A percentile compares a stretch with the other conserved stretches of the same genome.
phyloP scores from a whole-genome alignment of 2,329 filamentous ascomycete genomes.

The Venturia effusa region DNA sequence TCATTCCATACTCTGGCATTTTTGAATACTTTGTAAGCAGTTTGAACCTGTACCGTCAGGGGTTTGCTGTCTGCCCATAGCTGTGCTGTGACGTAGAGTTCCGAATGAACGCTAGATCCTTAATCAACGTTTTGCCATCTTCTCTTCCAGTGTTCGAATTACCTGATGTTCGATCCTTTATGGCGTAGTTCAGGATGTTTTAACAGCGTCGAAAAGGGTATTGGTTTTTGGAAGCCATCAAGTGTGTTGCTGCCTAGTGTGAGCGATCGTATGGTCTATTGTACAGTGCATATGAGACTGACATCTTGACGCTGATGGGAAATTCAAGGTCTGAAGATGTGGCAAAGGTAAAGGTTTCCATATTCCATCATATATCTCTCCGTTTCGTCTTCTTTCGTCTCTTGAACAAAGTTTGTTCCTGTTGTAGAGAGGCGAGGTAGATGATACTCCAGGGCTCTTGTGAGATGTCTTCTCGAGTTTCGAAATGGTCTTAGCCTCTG shows the following conservation, averaged over 20 bases:
- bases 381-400: conserved; percentile 14
- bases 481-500: not conserved
- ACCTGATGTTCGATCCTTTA: conserved; percentile 76
- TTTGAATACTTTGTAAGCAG: conserved; percentile 84
- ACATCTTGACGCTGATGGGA: conserved; percentile 55
- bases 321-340: conserved; percentile 75
- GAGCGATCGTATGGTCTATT: no score
- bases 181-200: conserved; percentile 72
- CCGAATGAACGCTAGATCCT: conserved; percentile 56
- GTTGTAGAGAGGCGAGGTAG: not conserved
- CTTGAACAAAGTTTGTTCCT: not conserved
- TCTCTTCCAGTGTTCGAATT: conserved; percentile 1
- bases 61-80: conserved; percentile 95
- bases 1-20: conserved; percentile 74
- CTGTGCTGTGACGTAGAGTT: conserved; percentile 87
- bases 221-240: conserved; percentile 65
- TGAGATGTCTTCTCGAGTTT: not conserved
- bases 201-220: conserved; percentile 68
- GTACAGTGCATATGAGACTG: no score
- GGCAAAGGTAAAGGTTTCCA: conserved; percentile 96
- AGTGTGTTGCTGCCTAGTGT: conserved; percentile 52
- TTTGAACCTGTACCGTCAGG: conserved; percentile 82
- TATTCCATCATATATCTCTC: conserved; percentile 27
- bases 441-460: no score
- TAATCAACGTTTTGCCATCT: conserved; percentile 11